These are phyloP conservation scores for Anaeramoeba flamelloides DNA, from an alignment of 78 protist species.

Conservation along the genomic window DNA sequence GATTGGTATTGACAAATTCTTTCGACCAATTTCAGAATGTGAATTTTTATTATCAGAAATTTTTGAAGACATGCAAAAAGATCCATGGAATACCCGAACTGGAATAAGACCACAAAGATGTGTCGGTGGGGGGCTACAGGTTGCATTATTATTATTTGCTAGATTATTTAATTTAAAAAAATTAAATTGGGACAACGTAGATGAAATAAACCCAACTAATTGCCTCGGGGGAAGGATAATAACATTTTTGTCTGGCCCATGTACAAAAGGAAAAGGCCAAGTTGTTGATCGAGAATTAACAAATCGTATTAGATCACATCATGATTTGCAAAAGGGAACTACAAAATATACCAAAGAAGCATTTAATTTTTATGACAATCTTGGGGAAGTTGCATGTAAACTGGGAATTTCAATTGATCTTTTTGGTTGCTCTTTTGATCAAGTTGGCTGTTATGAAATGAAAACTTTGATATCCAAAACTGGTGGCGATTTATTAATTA, in stretches of 20 bases:
- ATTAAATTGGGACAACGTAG: too few species aligned
- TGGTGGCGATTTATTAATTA: constrained; percentile 2
- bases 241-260: constrained; percentile 1
- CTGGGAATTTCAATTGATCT: neutral
- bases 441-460: constrained; percentile 19
- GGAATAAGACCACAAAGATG: neutral
- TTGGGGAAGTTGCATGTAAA: neutral
- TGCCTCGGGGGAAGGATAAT: constrained; percentile 7
- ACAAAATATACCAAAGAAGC: too few species aligned
- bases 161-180: too few species aligned
- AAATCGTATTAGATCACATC: neutral
- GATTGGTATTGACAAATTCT: neutral
- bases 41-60: constrained; percentile 58
- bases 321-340: neutral
- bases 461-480: neutral
- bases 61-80: constrained; percentile 69
- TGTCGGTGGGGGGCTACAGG: neutral
- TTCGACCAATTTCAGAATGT: constrained; percentile 62
- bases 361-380: too few species aligned
- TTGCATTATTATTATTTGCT: constrained; percentile 7
- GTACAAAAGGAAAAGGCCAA: constrained; percentile 7
- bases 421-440: constrained; percentile 5
- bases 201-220: too few species aligned
- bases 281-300: neutral
- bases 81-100: constrained; percentile 71